phyloP scores from a whole-genome alignment of 2,329 filamentous ascomycete species.

The Aureobasidium uvarum region DNA sequence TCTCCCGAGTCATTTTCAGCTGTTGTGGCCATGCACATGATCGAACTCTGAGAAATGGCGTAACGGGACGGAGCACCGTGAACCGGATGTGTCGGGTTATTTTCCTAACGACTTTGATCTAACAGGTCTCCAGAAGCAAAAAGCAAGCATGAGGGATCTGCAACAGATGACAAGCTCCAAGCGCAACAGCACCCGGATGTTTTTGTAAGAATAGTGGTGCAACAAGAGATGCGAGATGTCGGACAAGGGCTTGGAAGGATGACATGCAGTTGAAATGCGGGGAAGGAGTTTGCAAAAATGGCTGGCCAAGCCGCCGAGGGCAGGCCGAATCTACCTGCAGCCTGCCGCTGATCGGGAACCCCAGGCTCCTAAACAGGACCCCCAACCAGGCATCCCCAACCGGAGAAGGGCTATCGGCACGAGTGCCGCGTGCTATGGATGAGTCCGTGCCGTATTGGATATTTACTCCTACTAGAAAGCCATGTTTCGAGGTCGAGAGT shows the following conservation, averaged over 20 bases:
- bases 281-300: slow-evolving; percentile 10
- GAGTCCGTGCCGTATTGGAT: slow-evolving; percentile 11
- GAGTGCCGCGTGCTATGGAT: not conserved
- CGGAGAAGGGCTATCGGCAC: slow-evolving; percentile 10
- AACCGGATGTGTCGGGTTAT: not conserved
- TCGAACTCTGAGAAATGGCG: slow-evolving; percentile 5
- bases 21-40: slow-evolving; percentile 24
- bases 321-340: slow-evolving; percentile 16
- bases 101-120: not conserved
- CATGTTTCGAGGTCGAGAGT: not conserved
- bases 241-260: slow-evolving; percentile 4
- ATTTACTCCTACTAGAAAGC: not conserved
- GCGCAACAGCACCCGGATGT: slow-evolving; percentile 3
- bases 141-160: slow-evolving; percentile 9
- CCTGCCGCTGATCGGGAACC: slow-evolving; percentile 17
- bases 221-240: slow-evolving; percentile 7
- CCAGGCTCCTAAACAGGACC: not conserved
- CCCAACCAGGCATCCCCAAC: slow-evolving; percentile 23
- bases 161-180: slow-evolving; percentile 6
- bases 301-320: slow-evolving; percentile 24
- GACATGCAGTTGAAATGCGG: slow-evolving; percentile 23
- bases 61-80: not conserved
- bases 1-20: slow-evolving; percentile 25
- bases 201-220: slow-evolving; percentile 4
- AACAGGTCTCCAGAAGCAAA: slow-evolving; percentile 13